phyloP scores from a whole-genome alignment of 345 rosid species.

The Eucalyptus melliodora region DNA sequence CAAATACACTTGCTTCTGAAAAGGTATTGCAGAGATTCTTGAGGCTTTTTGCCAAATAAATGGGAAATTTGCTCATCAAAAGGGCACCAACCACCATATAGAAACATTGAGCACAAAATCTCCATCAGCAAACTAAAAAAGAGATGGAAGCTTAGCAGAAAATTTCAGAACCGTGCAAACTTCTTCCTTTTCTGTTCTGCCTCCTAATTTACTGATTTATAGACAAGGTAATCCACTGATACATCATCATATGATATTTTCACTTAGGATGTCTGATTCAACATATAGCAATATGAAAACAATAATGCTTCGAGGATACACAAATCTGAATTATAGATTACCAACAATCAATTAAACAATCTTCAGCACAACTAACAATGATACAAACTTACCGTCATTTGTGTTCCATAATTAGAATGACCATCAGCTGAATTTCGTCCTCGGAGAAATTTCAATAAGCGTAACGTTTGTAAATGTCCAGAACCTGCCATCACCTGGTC shows the following conservation, averaged over 20 bases:
- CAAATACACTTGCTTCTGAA: not conserved
- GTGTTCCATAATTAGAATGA: conserved; percentile 80
- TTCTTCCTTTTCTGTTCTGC: not conserved
- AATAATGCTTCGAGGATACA: not conserved
- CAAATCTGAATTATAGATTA: not conserved
- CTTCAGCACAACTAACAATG: not conserved
- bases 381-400: conserved; percentile 66
- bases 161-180: not conserved
- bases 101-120: not conserved
- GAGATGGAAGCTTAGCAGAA: not conserved
- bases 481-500: conserved; percentile 96
- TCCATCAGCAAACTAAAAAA: not conserved
- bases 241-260: not conserved
- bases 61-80: not conserved
- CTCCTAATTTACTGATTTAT: not conserved
- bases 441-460: conserved; percentile 78
- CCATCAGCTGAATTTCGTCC: conserved; percentile 70
- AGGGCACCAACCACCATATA: not conserved
- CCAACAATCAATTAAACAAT: not conserved
- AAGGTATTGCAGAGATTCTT: not conserved
- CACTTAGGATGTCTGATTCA: not conserved
- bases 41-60: not conserved
- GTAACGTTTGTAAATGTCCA: conserved; percentile 78
- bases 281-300: not conserved
- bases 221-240: not conserved